Conservation (phyloP, 2,329 filamentous ascomycete species). For the Stenocarpella maydis region DNA sequence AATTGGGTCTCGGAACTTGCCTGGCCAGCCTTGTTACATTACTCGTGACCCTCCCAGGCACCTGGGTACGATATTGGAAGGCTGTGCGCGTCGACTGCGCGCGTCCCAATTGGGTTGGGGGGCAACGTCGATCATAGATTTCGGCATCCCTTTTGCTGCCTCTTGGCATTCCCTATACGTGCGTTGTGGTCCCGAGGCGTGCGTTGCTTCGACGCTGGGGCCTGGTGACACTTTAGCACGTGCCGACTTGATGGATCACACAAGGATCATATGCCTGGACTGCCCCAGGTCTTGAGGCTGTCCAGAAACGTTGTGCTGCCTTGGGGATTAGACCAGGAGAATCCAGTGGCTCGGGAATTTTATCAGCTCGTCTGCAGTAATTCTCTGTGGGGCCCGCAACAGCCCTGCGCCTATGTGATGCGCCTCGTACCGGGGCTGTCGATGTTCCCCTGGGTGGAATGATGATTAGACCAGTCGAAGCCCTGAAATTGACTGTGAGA, state of each 20-base stretch:
- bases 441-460: not conserved
- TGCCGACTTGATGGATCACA: not conserved
- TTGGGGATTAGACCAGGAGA: not conserved
- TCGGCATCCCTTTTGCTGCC: not conserved
- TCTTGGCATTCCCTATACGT: not conserved
- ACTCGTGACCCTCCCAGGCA: not conserved
- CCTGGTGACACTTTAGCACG: conserved; percentile 15
- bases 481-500: not conserved
- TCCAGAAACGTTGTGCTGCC: not conserved
- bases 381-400: not conserved
- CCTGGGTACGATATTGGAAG: no score
- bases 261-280: not conserved
- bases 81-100: no score
- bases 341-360: not conserved
- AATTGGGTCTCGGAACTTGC: conserved; percentile 17
- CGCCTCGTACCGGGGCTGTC: not conserved
- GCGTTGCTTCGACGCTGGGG: not conserved
- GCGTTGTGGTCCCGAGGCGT: not conserved
- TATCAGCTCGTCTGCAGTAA: not conserved
- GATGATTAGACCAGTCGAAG: not conserved
- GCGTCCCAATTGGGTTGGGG: not conserved
- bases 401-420: not conserved
- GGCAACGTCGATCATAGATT: not conserved
- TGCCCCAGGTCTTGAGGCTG: not conserved
- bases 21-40: conserved; percentile 20